Conservation (phyloP, 371 early-diverging fungal species). For the Mortierella sp. region DNA sequence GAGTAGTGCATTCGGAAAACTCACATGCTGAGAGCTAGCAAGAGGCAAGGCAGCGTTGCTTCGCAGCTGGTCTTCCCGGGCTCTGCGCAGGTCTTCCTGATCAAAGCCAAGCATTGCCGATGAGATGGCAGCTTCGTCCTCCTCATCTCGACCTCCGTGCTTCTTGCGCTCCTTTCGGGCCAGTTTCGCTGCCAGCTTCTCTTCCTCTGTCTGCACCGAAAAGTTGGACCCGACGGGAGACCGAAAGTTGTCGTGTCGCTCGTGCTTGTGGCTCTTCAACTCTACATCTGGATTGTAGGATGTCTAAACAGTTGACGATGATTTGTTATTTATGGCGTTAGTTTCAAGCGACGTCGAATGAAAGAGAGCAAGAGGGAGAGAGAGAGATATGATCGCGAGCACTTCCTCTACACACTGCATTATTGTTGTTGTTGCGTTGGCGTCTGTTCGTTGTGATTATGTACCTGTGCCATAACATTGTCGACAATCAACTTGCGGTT, state of each 20-base stretch:
- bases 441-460: no score
- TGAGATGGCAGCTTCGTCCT: slow-evolving; percentile 66
- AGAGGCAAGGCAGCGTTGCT: slow-evolving; percentile 48
- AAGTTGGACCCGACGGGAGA: slow-evolving; percentile 50
- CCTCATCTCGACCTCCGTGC: slow-evolving; percentile 50
- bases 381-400: neutral
- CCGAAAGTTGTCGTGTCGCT: slow-evolving; percentile 34
- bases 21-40: slow-evolving; percentile 45
- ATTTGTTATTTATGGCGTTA: neutral
- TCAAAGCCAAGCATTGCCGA: slow-evolving; percentile 71
- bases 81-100: slow-evolving; percentile 62
- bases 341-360: neutral
- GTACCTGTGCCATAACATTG: slow-evolving; percentile 63
- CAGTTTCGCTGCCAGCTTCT: slow-evolving; percentile 73
- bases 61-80: slow-evolving; percentile 68
- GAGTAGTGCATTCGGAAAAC: neutral
- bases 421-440: neutral
- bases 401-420: neutral
- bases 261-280: slow-evolving; percentile 23
- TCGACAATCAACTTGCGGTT: slow-evolving; percentile 64
- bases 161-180: slow-evolving; percentile 81
- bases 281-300: slow-evolving; percentile 39
- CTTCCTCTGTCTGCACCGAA: slow-evolving; percentile 79
- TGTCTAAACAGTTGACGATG: slow-evolving; percentile 11
- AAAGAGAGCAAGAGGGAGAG: no score